Evolutionary conservation across 208 protist genomes (phyloP), one percentile per base, ranked within the genome.

Genomic region (Leishmania tropica): DNA sequence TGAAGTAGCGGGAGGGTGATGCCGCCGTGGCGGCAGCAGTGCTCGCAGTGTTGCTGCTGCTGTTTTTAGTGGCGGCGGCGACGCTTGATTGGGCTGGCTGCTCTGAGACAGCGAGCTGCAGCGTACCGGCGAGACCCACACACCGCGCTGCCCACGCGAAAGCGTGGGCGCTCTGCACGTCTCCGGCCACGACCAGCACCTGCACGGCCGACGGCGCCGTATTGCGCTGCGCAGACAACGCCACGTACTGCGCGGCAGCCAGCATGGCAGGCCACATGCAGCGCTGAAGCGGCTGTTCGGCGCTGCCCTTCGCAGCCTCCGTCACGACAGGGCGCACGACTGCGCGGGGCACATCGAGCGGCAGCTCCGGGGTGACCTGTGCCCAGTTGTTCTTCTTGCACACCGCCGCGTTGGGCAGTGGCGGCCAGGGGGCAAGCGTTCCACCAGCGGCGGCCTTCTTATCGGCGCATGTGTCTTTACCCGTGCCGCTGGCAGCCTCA

Each of bases 81-180:
- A 10, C 45, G 42, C 11, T 51, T 28, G 71, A 58, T 19, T 48
- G 37, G 8, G 13, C 15, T 6, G 58, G 21, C 13, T 28, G 4
- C 53, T 35, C 68, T 3, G 76, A 77, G 17, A 95, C 86, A 56
- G 88, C 83, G 62, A 95, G 85, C 28, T 86, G 81, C 75, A 94
- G 79, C 40, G 77, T 28, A 24, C 85, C 83, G 1, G 85, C 79
- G 62, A 94, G 83, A n/a, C 92, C 92, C 19, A 78, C 83, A 75
- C 92, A 96, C 56, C 93, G 93, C 56, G 83, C 78, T 2, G 92
- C 93, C 93, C 93, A 96, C 21, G 90, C 92, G 81, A 96, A 95
- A 71, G 92, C 94, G 81, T 95, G 92, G 2, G 94, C 91, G 68
- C 84, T 88, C 53, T 89, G 83, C 37, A 90, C 83, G 56, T 81